phyloP scores from a whole-genome alignment of 306 rosid genomes.

The Arachis stenosperma region DNA sequence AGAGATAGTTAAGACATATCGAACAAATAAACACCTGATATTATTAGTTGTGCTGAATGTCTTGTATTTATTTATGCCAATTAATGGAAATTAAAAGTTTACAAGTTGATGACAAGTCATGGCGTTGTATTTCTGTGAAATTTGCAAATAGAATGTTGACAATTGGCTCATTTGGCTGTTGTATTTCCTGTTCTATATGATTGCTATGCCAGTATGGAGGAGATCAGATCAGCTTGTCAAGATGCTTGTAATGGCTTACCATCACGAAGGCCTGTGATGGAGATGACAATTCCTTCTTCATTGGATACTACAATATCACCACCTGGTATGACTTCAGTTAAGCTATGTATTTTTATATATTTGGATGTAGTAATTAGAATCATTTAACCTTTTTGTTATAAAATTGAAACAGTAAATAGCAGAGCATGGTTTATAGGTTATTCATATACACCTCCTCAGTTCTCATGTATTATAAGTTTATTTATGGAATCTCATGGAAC shows the following conservation, averaged over 20 bases:
- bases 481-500: conserved; percentile 9
- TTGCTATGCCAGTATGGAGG: conserved; percentile 53
- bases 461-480: not conserved
- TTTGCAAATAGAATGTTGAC: not conserved
- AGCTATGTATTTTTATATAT: conserved; percentile 3
- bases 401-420: conserved; percentile 5
- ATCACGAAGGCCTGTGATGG: conserved; percentile 63
- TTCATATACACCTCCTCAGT: not conserved
- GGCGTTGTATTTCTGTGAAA: no score
- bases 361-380: not conserved
- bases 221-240: conserved; percentile 62
- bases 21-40: not conserved
- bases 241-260: conserved; percentile 71
- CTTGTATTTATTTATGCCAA: not conserved
- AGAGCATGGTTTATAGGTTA: not conserved
- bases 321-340: conserved; percentile 51
- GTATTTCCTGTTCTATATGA: conserved; percentile 3
- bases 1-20: not conserved
- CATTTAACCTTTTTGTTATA: conserved; percentile 8
- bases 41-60: not conserved
- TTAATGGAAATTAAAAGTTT: no score
- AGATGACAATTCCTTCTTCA: conserved; percentile 78
- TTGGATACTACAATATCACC: conserved; percentile 73
- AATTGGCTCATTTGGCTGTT: conserved; percentile 15
- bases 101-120: no score